Percentiles rank a stretch among this genome's conserved stretches.
Conservation (phyloP, 352 stramenopile species). For the Pythium insidiosum region DNA sequence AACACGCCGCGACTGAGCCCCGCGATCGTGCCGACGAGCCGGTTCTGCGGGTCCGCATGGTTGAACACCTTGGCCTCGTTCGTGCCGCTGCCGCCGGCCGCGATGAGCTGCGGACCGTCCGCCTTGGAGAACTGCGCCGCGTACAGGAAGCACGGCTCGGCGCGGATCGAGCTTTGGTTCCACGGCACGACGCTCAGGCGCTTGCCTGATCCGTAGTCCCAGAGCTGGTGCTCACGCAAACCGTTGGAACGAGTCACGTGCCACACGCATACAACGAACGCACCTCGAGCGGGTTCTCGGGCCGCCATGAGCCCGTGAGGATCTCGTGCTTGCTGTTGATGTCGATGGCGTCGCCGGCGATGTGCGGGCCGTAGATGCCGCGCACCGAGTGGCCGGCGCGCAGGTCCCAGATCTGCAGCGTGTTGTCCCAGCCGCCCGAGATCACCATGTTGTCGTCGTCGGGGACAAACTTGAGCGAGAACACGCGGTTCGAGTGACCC, state of each 20-base stretch:
- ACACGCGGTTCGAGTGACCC: slow-evolving; percentile 90
- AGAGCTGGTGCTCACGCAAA: too few species aligned
- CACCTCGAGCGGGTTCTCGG: slow-evolving; percentile 80
- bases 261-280: too few species aligned
- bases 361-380: slow-evolving; percentile 88
- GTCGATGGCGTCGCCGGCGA: slow-evolving; percentile 72
- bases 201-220: slow-evolving; percentile 85
- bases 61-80: slow-evolving; percentile 92
- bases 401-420: slow-evolving; percentile 89
- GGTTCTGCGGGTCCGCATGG: slow-evolving; percentile 26
- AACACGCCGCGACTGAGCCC: slow-evolving; percentile 81
- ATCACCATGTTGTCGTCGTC: slow-evolving; percentile 77
- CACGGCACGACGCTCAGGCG: slow-evolving; percentile 69
- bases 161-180: slow-evolving; percentile 74
- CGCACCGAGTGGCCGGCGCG: slow-evolving; percentile 80
- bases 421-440: slow-evolving; percentile 91
- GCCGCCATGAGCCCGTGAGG: slow-evolving; percentile 87
- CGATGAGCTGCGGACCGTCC: slow-evolving; percentile 52
- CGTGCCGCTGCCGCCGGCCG: slow-evolving; percentile 77
- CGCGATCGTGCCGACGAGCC: slow-evolving; percentile 75
- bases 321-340: slow-evolving; percentile 72
- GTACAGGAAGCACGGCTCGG: slow-evolving; percentile 86
- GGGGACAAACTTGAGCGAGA: slow-evolving; percentile 85
- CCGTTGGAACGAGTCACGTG: too few species aligned
- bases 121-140: slow-evolving; percentile 82